These are phyloP conservation scores for Arabidopsis thaliana DNA, from an alignment of 345 rosid species.

Conservation along the genomic window TAIR10.1 NC_003076.8:9992001-9992500, in stretches of 20 bases:
- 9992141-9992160: not conserved
- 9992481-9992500: not conserved
- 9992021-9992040: not conserved
- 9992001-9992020: not conserved
- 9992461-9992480: not conserved
- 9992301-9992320: not conserved
- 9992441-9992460: not conserved
- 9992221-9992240: no score
- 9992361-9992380: not conserved
- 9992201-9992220: no score
- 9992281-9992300: not conserved
- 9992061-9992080: not conserved
- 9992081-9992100: not conserved
- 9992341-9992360: not conserved
- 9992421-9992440: slow-evolving; percentile 1
- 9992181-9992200: not conserved
- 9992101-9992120: not conserved
- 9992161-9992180: not conserved
- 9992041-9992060: not conserved
- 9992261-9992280: not conserved
- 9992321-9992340: not conserved
- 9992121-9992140: not conserved
- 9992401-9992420: not conserved
- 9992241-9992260: no score
- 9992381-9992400: not conserved